These are phyloP conservation scores for Monascus purpureus DNA, from an alignment of 495 filamentous ascomycete species.

Conservation along the genomic window DNA sequence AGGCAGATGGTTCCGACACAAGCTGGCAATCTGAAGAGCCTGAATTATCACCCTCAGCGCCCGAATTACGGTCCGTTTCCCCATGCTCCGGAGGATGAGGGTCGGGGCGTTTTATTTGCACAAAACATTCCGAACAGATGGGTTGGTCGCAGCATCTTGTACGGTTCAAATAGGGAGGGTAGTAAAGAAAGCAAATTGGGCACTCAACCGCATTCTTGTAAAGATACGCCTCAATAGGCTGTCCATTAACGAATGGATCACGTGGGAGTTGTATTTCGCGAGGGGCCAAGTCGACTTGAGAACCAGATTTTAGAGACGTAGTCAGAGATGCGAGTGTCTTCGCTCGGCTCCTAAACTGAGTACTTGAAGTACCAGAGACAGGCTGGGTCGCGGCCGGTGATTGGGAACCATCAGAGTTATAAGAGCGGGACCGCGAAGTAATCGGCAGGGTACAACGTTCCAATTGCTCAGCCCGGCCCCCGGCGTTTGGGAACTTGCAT, in stretches of 20 bases:
- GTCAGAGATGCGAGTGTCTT: conserved; percentile 81
- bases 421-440: conserved; percentile 56
- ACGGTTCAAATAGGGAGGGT: conserved; percentile 89
- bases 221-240: conserved; percentile 76
- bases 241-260: conserved; percentile 83
- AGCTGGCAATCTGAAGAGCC: conserved; percentile 47
- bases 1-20: conserved; percentile 82
- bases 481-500: conserved; percentile 23
- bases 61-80: conserved; percentile 35
- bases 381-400: conserved; percentile 35
- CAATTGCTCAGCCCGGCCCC: conserved; percentile 37
- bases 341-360: conserved; percentile 51
- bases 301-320: conserved; percentile 48
- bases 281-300: conserved; percentile 54
- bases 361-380: conserved; percentile 44
- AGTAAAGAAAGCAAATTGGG: conserved; percentile 92
- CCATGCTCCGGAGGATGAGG: conserved; percentile 87
- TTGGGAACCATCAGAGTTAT: conserved; percentile 51
- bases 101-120: conserved; percentile 94
- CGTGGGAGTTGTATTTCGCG: conserved; percentile 68
- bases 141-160: conserved; percentile 93
- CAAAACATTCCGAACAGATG: conserved; percentile 98
- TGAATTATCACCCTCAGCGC: conserved; percentile 21
- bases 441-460: conserved; percentile 66
- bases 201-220: conserved; percentile 88